Evolutionary conservation across 78 protist species (phyloP).

Genomic region (Polysphondylium violaceum): DNA sequence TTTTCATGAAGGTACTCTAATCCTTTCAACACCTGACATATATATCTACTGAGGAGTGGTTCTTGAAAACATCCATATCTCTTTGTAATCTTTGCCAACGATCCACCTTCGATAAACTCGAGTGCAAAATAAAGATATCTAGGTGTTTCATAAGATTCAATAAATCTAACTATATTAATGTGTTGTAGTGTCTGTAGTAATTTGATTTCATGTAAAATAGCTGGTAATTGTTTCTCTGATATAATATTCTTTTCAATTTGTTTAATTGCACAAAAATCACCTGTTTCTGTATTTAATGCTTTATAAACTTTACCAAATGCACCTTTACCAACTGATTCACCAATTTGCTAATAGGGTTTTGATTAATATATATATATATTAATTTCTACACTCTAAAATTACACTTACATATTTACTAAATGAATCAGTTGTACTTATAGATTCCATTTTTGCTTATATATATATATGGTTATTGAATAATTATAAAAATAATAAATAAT

Average conservation of each 20-base stretch:
- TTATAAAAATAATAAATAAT: too few relatives aligned
- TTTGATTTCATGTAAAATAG: constrained; percentile 88
- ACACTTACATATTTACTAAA: constrained; percentile 46
- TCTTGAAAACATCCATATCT: constrained; percentile 95
- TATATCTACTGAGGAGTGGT: constrained; percentile 87
- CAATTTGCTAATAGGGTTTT: constrained; percentile 50
- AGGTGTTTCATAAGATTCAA: constrained; percentile 62
- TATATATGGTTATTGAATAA: not conserved
- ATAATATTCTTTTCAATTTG: constrained; percentile 65
- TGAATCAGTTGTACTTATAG: constrained; percentile 13
- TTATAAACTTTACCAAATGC: constrained; percentile 82
- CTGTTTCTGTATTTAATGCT: constrained; percentile 84
- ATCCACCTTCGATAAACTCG: constrained; percentile 96
- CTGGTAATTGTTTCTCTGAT: constrained; percentile 72
- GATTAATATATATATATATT: not conserved
- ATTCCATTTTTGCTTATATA: constrained; percentile 15
- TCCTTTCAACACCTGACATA: constrained; percentile 92
- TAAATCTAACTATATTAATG: constrained; percentile 89
- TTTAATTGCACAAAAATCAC: constrained; percentile 83
- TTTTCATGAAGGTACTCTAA: constrained; percentile 91
- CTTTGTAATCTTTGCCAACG: constrained; percentile 86
- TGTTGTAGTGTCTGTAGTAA: constrained; percentile 88
- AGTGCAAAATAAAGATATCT: constrained; percentile 91
- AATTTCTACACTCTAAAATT: not conserved
- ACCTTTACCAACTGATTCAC: constrained; percentile 80